Base-by-base conservation (phyloP, 176 grass and related monocot species). In the Lolium perenne region DNA sequence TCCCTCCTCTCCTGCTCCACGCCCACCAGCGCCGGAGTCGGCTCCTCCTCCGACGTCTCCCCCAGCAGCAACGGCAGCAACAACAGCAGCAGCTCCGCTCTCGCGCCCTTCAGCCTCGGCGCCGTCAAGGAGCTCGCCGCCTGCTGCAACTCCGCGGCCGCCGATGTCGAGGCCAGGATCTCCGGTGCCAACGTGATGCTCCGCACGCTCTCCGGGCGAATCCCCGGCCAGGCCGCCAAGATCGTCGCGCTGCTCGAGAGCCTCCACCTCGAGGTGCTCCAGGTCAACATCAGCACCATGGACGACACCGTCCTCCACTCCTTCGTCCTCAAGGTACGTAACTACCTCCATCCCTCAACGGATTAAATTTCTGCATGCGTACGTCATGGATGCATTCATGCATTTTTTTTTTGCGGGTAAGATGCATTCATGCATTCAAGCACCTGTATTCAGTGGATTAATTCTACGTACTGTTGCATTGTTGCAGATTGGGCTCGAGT, bases 211-310 rank as follows among this genome's bases (percentile, higher is more conserved):
- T 99, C 97, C 53, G 87, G 91, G 8, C 92, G 97, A 0, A 61
- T 90, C 38, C 86, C 93, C 0, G 93, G 93, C 0, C 96, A 98
- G 45, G 88, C 90, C 14, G 38, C 89, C 59, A 91, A 54, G 85
- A 92, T 99, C 46, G 83, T 94, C 45, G 85, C 82, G 35, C 57
- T 90, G 65, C 90, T 99, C 10, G 94, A 99, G 81, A 85, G 48
- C 12, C 83, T 94, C 22, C 84, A 95, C 51, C 90, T 98, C 12
- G 90, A 98, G 84, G 88, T 95, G 61, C 88, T 98, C 78, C 97
- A 99, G 61, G 88, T 96, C 71, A 99, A 99, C 79, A 96, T 99
- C 74, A 96, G 92, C 82, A 94, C 92, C 93, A 99, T 90, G 92
- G 94, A 99, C 3, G 94, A 99, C 81, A 94, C 94, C 26, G 94